phyloP scores from a whole-genome alignment of 331 rosid species.

The Dryas integrifolia region DNA sequence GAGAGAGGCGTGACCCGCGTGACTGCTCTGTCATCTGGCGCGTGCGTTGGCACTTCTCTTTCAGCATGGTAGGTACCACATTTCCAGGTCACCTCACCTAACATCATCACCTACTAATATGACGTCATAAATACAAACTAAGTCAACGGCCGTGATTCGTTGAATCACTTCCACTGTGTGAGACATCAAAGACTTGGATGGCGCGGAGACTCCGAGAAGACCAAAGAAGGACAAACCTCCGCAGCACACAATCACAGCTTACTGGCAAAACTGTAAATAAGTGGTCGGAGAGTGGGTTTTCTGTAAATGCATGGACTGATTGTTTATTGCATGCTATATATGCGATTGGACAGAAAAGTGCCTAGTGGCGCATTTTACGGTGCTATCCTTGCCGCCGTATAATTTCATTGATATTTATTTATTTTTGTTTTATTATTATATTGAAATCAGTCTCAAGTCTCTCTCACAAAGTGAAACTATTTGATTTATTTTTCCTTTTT shows the following conservation, averaged over 20 bases:
- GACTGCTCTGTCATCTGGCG: slow-evolving; percentile 9
- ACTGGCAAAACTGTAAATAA: background rate
- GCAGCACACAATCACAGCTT: background rate
- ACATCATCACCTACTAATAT: slow-evolving; percentile 20
- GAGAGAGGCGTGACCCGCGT: background rate
- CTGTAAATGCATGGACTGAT: background rate
- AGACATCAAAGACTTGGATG: background rate
- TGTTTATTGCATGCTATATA: slow-evolving; percentile 30
- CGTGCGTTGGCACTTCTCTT: slow-evolving; percentile 33
- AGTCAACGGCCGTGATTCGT: slow-evolving; percentile 21
- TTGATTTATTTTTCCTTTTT: background rate
- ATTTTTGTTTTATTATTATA: background rate
- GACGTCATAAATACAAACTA: slow-evolving; percentile 14
- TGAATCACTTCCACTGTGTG: background rate
- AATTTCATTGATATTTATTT: background rate
- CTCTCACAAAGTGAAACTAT: background rate
- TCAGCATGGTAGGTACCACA: slow-evolving; percentile 35
- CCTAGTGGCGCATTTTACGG: slow-evolving; percentile 20
- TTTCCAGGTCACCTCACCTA: background rate
- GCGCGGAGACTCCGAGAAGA: slow-evolving; percentile 18
- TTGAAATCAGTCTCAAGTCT: too few relatives aligned
- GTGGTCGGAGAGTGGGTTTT: background rate
- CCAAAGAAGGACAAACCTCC: background rate
- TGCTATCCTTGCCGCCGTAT: slow-evolving; percentile 15
- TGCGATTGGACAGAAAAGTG: slow-evolving; percentile 17